A percentile compares a stretch with the other conserved stretches of the same genome.
Evolutionary conservation across 148 eudicot genomes (phyloP).

Genomic region (Tetragonia tetragonoides): DNA sequence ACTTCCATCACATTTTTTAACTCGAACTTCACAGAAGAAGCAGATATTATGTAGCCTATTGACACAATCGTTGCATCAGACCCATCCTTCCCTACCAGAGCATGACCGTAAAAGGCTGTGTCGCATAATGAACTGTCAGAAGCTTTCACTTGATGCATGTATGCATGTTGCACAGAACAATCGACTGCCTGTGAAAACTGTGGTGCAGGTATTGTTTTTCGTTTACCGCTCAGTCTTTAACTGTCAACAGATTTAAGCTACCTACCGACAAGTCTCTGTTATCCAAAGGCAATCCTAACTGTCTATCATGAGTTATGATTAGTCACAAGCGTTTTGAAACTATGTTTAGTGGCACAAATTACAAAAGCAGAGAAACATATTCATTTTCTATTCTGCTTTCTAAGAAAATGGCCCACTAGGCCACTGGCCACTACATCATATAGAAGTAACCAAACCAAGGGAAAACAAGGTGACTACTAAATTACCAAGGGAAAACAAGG

Average conservation of each 20-base stretch:
- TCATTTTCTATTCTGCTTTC: not conserved
- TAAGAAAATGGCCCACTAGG: not conserved
- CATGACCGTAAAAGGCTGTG: slow-evolving; percentile 69
- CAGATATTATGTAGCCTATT: slow-evolving; percentile 12
- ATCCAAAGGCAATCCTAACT: not conserved
- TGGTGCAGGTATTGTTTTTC: slow-evolving; percentile 45
- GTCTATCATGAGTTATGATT: not conserved
- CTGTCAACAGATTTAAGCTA: not conserved
- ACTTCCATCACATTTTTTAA: slow-evolving; percentile 2
- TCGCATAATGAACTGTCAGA: slow-evolving; percentile 56
- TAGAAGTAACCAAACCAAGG: too few species aligned
- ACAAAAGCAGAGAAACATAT: too few species aligned
- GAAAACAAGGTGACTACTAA: not conserved
- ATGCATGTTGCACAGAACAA: slow-evolving; percentile 84
- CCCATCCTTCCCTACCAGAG: slow-evolving; percentile 67
- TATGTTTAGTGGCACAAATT: not conserved
- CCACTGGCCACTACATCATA: not conserved
- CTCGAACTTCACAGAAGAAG: not conserved
- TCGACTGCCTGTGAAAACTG: slow-evolving; percentile 58
- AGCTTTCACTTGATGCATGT: slow-evolving; percentile 73
- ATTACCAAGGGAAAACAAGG: not conserved
- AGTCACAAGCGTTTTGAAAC: not conserved
- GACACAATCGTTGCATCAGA: slow-evolving; percentile 34
- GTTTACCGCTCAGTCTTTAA: not conserved
- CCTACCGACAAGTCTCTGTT: not conserved